These are phyloP conservation scores for Pseudozyma flocculosa DNA, from an alignment of 1,284 basidiomycete genomes.

Conservation along the genomic window DNA sequence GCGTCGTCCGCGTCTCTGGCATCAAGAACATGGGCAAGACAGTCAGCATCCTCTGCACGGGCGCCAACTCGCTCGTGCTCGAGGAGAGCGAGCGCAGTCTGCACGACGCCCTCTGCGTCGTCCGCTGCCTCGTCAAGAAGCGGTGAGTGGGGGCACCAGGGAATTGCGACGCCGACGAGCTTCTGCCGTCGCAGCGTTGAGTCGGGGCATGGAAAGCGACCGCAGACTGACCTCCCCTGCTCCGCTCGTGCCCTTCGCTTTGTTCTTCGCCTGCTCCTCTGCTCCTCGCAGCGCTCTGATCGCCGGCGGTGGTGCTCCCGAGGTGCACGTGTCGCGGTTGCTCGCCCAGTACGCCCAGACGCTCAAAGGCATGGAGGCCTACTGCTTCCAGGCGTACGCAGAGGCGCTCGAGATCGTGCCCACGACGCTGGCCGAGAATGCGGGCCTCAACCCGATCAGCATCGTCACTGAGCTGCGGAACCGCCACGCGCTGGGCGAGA, in stretches of 20 bases:
- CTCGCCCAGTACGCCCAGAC: conserved; percentile 90
- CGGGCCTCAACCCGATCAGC: conserved; percentile 94
- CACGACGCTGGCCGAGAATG: conserved; percentile 96
- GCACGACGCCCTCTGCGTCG: conserved; percentile 97
- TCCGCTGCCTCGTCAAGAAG: conserved; percentile 97
- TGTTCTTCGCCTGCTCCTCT: too few relatives aligned
- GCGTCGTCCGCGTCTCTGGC: conserved; percentile 91
- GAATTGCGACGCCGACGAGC: neutral
- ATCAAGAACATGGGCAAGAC: conserved; percentile 94
- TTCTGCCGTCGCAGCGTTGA: too few relatives aligned
- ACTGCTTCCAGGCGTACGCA: conserved; percentile 97
- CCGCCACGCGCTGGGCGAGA: conserved; percentile 90
- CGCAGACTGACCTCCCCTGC: too few relatives aligned
- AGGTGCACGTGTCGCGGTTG: conserved; percentile 94
- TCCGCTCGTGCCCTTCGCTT: too few relatives aligned
- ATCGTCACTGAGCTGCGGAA: conserved; percentile 98
- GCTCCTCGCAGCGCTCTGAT: conserved; percentile 74
- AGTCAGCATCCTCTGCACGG: conserved; percentile 92
- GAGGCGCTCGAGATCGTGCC: conserved; percentile 98
- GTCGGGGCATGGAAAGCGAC: too few relatives aligned
- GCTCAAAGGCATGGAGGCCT: conserved; percentile 96
- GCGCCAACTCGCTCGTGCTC: conserved; percentile 87
- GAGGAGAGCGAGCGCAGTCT: conserved; percentile 97
- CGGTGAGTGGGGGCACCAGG: conserved; percentile 64
- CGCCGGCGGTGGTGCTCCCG: conserved; percentile 94